Conservation (phyloP, 148 eudicot genomes). For the Suaeda aralocaspica region DNA sequence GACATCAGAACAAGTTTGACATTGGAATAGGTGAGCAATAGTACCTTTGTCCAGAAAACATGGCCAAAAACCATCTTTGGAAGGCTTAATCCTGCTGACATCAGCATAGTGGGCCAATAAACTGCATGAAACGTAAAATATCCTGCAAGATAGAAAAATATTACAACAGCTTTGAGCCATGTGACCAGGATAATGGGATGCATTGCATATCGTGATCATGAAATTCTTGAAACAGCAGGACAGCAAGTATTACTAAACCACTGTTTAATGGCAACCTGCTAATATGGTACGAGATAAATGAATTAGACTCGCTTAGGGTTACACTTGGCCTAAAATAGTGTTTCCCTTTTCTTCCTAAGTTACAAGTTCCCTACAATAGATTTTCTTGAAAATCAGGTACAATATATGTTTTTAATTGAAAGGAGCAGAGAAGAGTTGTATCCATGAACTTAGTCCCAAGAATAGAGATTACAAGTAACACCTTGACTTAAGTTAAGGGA, state of each 20-base stretch:
- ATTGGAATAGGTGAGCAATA: conserved; percentile 8
- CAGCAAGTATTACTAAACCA: too few relatives aligned
- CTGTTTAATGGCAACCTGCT: background rate
- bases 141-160: conserved; percentile 51
- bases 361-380: too few relatives aligned
- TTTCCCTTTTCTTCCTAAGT: too few relatives aligned
- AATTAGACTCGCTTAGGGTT: background rate
- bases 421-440: too few relatives aligned
- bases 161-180: background rate
- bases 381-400: too few relatives aligned
- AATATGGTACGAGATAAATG: background rate
- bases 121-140: conserved; percentile 96
- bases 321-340: background rate
- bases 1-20: conserved; percentile 3
- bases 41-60: conserved; percentile 98
- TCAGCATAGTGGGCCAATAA: conserved; percentile 99
- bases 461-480: too few relatives aligned
- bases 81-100: conserved; percentile 84
- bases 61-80: conserved; percentile 97
- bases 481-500: background rate
- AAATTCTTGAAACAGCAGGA: background rate
- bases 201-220: background rate
- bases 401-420: too few relatives aligned
- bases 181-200: background rate
- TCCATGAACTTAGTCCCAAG: too few relatives aligned